Conservation (phyloP, 208 protist species). For the Crithidia thermophila region DNA sequence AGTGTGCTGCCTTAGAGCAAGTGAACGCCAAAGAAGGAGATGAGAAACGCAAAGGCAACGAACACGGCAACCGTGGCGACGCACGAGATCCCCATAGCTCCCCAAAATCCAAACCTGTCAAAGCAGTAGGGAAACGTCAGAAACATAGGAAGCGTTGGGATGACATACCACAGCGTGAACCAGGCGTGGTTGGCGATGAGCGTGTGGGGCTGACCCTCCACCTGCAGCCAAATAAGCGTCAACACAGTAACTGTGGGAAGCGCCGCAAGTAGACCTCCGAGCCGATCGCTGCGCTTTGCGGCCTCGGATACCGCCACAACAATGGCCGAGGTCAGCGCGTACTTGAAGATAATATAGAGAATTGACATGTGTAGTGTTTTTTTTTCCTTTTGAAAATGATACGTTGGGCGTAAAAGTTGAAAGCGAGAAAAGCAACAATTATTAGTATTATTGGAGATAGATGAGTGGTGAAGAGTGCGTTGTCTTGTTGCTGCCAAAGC, state of each 20-base stretch:
- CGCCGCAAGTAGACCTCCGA: slow-evolving; percentile 37
- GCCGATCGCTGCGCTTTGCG: slow-evolving; percentile 36
- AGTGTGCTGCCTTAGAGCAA: slow-evolving; percentile 5
- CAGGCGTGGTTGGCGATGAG: slow-evolving; percentile 34
- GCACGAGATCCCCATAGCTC: slow-evolving; percentile 10
- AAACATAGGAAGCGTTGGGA: slow-evolving; percentile 37
- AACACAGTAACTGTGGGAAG: slow-evolving; percentile 32
- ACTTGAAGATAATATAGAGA: slow-evolving; percentile 20
- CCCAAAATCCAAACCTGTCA: slow-evolving; percentile 24
- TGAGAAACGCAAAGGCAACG: slow-evolving; percentile 12
- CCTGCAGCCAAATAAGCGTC: slow-evolving; percentile 35
- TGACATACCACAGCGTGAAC: slow-evolving; percentile 40
- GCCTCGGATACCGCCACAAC: slow-evolving; percentile 35
- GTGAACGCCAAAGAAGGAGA: slow-evolving; percentile 17
- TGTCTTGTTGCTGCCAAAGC: not conserved
- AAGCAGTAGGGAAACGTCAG: slow-evolving; percentile 26
- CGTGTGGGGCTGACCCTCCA: slow-evolving; percentile 27
- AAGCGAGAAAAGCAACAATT: not conserved
- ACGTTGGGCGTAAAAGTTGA: no score
- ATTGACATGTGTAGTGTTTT: slow-evolving; percentile 1
- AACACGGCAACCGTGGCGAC: slow-evolving; percentile 5
- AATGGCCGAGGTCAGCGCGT: slow-evolving; percentile 24
- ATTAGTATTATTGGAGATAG: not conserved
- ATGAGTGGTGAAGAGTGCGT: not conserved
- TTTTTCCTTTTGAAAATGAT: no score